These are phyloP conservation scores for Zarea fungicola DNA, from an alignment of 2,329 filamentous ascomycete species.

Conservation along the genomic window DNA sequence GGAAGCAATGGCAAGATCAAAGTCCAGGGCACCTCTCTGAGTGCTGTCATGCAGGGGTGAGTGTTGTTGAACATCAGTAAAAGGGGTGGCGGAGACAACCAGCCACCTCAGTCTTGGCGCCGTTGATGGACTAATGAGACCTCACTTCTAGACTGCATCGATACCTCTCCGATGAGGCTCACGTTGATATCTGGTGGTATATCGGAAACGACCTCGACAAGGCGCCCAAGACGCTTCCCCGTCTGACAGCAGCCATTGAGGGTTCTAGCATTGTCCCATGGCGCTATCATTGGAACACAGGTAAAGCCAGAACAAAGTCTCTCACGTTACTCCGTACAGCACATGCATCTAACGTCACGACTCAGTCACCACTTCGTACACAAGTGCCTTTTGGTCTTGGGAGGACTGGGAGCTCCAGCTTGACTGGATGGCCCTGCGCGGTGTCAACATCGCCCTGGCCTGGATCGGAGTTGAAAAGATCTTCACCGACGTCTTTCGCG, in stretches of 20 bases:
- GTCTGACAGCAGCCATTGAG: constrained; percentile 5
- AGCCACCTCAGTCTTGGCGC: background rate
- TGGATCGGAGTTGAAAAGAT: constrained; percentile 49
- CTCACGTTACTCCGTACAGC: too few relatives aligned
- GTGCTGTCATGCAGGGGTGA: constrained; percentile 16
- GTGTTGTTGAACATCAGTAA: too few relatives aligned
- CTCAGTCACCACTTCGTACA: constrained; percentile 47
- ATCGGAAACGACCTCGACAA: constrained; percentile 17
- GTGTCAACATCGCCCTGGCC: constrained; percentile 45
- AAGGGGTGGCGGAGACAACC: background rate
- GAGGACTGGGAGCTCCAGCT: constrained; percentile 48
- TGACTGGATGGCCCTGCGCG: constrained; percentile 48
- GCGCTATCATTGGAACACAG: constrained; percentile 45
- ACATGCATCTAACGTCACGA: background rate
- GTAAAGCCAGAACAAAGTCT: too few relatives aligned
- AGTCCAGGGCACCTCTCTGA: constrained; percentile 16
- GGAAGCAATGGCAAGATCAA: constrained; percentile 16
- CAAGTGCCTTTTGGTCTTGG: constrained; percentile 47
- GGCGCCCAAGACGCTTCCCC: constrained; percentile 15
- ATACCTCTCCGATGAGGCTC: constrained; percentile 16
- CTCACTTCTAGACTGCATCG: constrained; percentile 14
- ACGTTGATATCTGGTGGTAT: constrained; percentile 20
- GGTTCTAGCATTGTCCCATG: constrained; percentile 16
- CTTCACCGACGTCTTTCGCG: constrained; percentile 41
- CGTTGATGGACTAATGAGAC: background rate